phyloP scores from a whole-genome alignment of 2,329 filamentous ascomycete genomes.

The Neopestalotiopsis clavispora region DNA sequence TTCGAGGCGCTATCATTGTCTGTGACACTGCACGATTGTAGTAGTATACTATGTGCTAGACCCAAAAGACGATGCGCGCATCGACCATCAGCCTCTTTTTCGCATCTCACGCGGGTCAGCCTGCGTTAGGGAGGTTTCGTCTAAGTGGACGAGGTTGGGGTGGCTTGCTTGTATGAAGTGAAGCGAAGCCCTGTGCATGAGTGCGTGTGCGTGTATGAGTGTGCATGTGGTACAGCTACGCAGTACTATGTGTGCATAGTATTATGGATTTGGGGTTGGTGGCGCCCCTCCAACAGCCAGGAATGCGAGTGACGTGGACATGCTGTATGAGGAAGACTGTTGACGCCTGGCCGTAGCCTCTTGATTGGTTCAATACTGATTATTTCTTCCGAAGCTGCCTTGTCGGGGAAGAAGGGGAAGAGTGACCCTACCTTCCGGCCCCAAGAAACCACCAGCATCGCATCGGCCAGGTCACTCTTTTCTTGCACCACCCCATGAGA shows the following conservation, averaged over 20 bases:
- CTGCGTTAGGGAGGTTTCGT: slow-evolving; percentile 7
- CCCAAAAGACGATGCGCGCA: no score
- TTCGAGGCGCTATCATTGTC: no score
- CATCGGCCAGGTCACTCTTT: no score
- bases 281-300: neutral
- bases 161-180: neutral
- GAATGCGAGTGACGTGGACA: slow-evolving; percentile 14
- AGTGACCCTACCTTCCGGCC: neutral
- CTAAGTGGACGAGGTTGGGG: slow-evolving; percentile 9
- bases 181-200: neutral
- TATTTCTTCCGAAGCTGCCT: neutral
- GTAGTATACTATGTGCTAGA: no score
- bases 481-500: no score
- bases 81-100: neutral
- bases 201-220: neutral
- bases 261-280: neutral
- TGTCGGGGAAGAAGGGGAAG: neutral
- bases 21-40: no score
- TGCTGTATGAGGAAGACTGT: slow-evolving; percentile 15
- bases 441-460: no score
- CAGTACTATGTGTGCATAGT: neutral
- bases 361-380: neutral
- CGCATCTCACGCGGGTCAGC: neutral
- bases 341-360: neutral
- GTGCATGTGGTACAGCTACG: neutral